A percentile compares a stretch with the other conserved stretches of the same genome.
Evolutionary conservation across 2,329 filamentous ascomycete species (phyloP).

Genomic region (Myriosclerotinia scirpicola): DNA sequence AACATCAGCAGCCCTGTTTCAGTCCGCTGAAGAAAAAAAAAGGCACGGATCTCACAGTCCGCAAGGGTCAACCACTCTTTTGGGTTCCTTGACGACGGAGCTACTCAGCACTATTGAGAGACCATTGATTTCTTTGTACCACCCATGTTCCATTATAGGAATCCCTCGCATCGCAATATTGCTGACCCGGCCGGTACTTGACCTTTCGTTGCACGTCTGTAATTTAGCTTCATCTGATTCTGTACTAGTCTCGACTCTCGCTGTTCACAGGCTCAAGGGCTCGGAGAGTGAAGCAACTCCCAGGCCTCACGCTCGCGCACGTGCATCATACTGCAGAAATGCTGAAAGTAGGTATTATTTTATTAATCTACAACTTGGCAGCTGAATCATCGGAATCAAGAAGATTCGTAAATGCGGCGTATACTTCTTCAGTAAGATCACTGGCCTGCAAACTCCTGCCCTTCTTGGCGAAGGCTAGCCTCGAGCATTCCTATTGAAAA

Average conservation of each 20-base stretch:
- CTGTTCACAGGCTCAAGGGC: background rate
- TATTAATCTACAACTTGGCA: slow-evolving; percentile 33
- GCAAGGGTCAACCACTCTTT: background rate
- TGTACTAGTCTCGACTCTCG: slow-evolving; percentile 16
- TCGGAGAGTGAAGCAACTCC: background rate
- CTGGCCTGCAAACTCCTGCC: slow-evolving; percentile 89
- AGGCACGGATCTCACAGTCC: background rate
- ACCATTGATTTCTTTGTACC: background rate
- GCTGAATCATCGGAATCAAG: slow-evolving; percentile 66
- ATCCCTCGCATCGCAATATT: background rate
- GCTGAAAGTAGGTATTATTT: slow-evolving; percentile 2
- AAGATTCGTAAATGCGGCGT: slow-evolving; percentile 74
- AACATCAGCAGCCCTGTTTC: slow-evolving; percentile 4
- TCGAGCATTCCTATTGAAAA: slow-evolving; percentile 68
- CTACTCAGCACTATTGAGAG: slow-evolving; percentile 1
- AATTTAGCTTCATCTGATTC: slow-evolving; percentile 23
- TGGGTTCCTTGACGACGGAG: background rate
- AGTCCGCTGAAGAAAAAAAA: background rate
- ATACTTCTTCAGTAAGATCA: slow-evolving; percentile 88
- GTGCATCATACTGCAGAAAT: background rate
- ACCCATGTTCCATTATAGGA: background rate
- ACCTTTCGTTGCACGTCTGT: slow-evolving; percentile 24
- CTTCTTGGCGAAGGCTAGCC: slow-evolving; percentile 79
- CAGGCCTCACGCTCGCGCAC: background rate
- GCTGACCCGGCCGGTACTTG: background rate